Evolutionary conservation across 352 stramenopile genomes (phyloP).

Genomic region (Pythium brassicae): DNA sequence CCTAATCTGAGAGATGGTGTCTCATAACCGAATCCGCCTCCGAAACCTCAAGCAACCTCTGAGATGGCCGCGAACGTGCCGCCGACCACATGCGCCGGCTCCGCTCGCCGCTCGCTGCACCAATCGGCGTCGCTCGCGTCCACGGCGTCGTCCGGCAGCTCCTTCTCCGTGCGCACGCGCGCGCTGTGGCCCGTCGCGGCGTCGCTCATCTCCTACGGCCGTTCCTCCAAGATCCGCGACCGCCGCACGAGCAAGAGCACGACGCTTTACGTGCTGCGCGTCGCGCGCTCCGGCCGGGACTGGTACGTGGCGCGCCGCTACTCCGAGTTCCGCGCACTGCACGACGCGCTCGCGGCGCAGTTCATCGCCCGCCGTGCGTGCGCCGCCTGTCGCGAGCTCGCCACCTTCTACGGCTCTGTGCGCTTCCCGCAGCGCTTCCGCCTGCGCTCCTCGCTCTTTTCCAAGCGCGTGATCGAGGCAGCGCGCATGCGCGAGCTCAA

Average conservation of each 20-base stretch:
- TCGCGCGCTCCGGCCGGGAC: conserved; percentile 41
- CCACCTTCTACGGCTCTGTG: conserved; percentile 31
- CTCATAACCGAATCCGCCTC: neutral
- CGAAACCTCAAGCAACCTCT: neutral
- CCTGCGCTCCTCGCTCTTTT: conserved; percentile 42
- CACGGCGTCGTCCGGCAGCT: conserved; percentile 7
- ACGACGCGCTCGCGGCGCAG: conserved; percentile 30
- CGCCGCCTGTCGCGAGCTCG: conserved; percentile 45
- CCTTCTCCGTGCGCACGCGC: conserved; percentile 35
- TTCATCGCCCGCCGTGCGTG: conserved; percentile 25
- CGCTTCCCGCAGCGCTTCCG: conserved; percentile 54
- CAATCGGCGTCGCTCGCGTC: conserved; percentile 11
- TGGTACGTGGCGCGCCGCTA: conserved; percentile 78
- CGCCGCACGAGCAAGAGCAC: conserved; percentile 28
- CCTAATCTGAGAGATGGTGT: too few relatives aligned
- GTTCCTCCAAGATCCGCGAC: conserved; percentile 37
- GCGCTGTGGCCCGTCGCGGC: conserved; percentile 56
- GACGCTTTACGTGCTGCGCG: conserved; percentile 73
- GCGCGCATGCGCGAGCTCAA: conserved; percentile 58
- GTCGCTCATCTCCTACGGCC: conserved; percentile 65
- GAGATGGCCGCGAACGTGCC: neutral
- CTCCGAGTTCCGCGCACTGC: conserved; percentile 65
- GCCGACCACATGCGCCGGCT: too few relatives aligned
- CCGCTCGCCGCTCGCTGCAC: neutral
- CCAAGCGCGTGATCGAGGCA: conserved; percentile 51